Conservation (phyloP, 371 early-diverging fungal genomes). For the Lichtheimia hyalospora region DNA sequence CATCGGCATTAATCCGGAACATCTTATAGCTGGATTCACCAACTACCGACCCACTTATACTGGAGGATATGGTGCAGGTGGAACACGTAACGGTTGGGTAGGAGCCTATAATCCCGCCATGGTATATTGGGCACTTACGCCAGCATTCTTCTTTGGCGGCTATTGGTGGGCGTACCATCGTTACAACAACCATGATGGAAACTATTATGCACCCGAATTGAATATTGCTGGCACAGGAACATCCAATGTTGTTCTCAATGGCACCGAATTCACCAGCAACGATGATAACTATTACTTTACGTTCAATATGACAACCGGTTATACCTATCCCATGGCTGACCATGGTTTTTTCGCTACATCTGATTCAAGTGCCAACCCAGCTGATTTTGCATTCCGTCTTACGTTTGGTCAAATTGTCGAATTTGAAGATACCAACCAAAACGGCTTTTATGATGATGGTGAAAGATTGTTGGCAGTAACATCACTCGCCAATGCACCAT, state of each 20-base stretch:
- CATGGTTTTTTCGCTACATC: conserved; percentile 42
- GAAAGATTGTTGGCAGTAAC: conserved; percentile 29
- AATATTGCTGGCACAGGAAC: conserved; percentile 24
- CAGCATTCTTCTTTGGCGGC: conserved; percentile 35
- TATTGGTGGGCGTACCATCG: conserved; percentile 38
- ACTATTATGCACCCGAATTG: conserved; percentile 49
- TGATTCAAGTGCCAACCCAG: conserved; percentile 29
- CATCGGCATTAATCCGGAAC: background rate
- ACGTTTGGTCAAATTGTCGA: conserved; percentile 38
- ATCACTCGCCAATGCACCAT: conserved; percentile 25
- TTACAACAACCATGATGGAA: conserved; percentile 37
- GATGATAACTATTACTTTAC: conserved; percentile 35
- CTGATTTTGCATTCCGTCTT: conserved; percentile 41
- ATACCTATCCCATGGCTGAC: conserved; percentile 32
- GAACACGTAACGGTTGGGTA: conserved; percentile 30
- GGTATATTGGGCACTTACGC: conserved; percentile 38
- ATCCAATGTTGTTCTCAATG: conserved; percentile 34
- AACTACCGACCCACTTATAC: conserved; percentile 37
- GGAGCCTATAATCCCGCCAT: conserved; percentile 40
- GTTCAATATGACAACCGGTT: conserved; percentile 32
- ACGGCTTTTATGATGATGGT: conserved; percentile 39
- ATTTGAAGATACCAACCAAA: conserved; percentile 44
- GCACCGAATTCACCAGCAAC: conserved; percentile 33
- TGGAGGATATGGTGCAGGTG: conserved; percentile 32
- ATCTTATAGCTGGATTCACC: conserved; percentile 25